A percentile compares a stretch with the other conserved stretches of the same genome.
phyloP scores from a whole-genome alignment of 306 rosid genomes.

The Betula pendula region DNA sequence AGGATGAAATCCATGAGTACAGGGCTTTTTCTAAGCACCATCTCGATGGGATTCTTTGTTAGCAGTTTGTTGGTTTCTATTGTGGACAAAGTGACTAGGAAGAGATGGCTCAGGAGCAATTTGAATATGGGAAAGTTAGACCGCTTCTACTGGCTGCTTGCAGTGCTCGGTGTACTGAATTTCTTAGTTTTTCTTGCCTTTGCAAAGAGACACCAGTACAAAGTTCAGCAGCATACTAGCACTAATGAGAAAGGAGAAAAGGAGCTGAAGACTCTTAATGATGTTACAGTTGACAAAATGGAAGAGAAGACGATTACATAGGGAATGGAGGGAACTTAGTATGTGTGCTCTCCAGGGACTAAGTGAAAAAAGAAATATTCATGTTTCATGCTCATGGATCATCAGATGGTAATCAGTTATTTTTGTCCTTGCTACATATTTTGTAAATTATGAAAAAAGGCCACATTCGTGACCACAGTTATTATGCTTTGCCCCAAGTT shows the following conservation, averaged over 20 bases:
- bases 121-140: slow-evolving; percentile 60
- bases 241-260: slow-evolving; percentile 36
- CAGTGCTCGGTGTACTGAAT: slow-evolving; percentile 62
- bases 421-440: background rate
- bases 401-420: slow-evolving; percentile 18
- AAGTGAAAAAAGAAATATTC: no score
- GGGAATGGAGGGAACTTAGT: slow-evolving; percentile 54
- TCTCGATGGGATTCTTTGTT: slow-evolving; percentile 88
- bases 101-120: slow-evolving; percentile 74
- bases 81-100: slow-evolving; percentile 65
- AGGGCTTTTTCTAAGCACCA: slow-evolving; percentile 74
- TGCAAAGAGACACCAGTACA: slow-evolving; percentile 77
- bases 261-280: slow-evolving; percentile 52
- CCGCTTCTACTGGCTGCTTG: slow-evolving; percentile 77
- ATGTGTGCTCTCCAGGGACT: slow-evolving; percentile 1
- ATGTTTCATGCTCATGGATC: slow-evolving; percentile 16
- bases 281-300: slow-evolving; percentile 34
- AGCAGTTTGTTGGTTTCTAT: slow-evolving; percentile 77
- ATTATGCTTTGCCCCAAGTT: background rate
- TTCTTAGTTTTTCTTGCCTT: slow-evolving; percentile 60
- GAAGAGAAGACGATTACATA: slow-evolving; percentile 33
- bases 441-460: slow-evolving; percentile 10
- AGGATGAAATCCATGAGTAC: slow-evolving; percentile 99
- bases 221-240: slow-evolving; percentile 38
- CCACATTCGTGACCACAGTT: slow-evolving; percentile 7